phyloP scores from a whole-genome alignment of 2,329 filamentous ascomycete genomes.

The Penicillium frequentans region DNA sequence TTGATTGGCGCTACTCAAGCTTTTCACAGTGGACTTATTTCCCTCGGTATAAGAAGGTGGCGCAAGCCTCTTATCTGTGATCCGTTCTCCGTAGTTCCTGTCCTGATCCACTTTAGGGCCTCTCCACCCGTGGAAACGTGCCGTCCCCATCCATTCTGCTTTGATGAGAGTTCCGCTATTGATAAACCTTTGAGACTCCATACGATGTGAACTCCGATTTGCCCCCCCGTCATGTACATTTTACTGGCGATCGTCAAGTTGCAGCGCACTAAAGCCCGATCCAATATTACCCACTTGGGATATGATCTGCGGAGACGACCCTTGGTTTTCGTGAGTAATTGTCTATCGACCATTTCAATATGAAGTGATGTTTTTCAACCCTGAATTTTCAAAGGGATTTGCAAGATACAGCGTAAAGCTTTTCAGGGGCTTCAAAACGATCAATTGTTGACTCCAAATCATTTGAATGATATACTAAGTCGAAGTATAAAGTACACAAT shows the following conservation, averaged over 20 bases:
- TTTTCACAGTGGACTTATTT: not conserved
- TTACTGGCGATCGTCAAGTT: too few species aligned
- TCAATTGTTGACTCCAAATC: too few species aligned
- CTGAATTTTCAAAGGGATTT: rapidly evolving
- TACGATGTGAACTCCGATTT: not conserved
- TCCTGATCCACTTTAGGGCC: constrained; percentile 10
- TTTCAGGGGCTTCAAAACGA: too few species aligned
- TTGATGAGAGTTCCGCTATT: not conserved
- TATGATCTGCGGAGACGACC: too few species aligned
- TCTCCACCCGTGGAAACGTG: not conserved
- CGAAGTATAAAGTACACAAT: too few species aligned
- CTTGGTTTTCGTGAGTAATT: too few species aligned
- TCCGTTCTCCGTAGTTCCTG: constrained; percentile 10
- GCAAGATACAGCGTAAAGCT: too few species aligned
- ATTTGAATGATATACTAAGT: too few species aligned
- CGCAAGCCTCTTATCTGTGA: not conserved
- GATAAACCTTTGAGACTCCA: not conserved
- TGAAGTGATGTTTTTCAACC: too few species aligned
- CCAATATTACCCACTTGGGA: too few species aligned
- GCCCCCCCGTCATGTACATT: not conserved
- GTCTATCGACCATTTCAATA: too few species aligned
- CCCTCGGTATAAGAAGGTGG: constrained; percentile 1
- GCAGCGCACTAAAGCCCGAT: too few species aligned
- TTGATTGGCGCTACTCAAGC: constrained; percentile 6
- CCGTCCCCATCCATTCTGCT: constrained; percentile 1